A percentile compares a stretch with the other conserved stretches of the same genome.
Evolutionary conservation across 805 yeast genomes (phyloP).

Genomic region (Metschnikowia dekortorum): DNA sequence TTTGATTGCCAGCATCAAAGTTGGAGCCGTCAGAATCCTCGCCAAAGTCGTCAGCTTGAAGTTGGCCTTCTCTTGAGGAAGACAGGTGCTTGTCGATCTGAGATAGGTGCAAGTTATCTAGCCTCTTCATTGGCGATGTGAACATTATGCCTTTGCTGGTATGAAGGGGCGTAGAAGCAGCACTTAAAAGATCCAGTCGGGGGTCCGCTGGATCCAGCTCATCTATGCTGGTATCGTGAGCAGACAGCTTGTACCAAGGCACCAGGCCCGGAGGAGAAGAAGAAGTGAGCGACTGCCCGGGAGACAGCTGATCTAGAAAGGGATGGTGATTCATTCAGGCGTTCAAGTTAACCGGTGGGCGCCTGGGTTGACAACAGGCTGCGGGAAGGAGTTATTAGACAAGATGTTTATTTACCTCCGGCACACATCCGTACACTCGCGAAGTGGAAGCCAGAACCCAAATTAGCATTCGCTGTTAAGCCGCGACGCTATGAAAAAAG

Average conservation of each 20-base stretch:
- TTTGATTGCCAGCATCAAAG: constrained; percentile 23
- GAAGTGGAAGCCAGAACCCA: neutral
- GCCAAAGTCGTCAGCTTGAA: neutral
- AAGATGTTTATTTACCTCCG: constrained; percentile 1
- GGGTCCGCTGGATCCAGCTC: constrained; percentile 5
- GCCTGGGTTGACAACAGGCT: neutral
- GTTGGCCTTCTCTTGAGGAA: neutral
- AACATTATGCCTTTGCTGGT: constrained; percentile 15
- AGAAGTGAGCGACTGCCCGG: neutral
- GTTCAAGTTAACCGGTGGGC: constrained; percentile 1
- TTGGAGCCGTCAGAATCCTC: constrained; percentile 7
- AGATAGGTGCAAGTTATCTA: constrained; percentile 28
- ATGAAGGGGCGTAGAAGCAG: constrained; percentile 24
- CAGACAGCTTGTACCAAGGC: constrained; percentile 9
- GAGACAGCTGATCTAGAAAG: constrained; percentile 7
- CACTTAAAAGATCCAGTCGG: constrained; percentile 17
- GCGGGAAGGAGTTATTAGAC: neutral
- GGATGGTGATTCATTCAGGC: neutral
- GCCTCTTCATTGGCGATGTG: constrained; percentile 33
- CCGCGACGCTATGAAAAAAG: too few relatives aligned
- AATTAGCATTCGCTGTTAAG: neutral
- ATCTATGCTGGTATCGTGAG: constrained; percentile 6
- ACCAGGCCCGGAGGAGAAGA: constrained; percentile 6
- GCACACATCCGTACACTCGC: constrained; percentile 3
- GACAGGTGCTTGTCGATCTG: neutral